A percentile compares a stretch with the other conserved stretches of the same genome.
phyloP scores from a whole-genome alignment of 805 yeast genomes.

The Candida adriatica region DNA sequence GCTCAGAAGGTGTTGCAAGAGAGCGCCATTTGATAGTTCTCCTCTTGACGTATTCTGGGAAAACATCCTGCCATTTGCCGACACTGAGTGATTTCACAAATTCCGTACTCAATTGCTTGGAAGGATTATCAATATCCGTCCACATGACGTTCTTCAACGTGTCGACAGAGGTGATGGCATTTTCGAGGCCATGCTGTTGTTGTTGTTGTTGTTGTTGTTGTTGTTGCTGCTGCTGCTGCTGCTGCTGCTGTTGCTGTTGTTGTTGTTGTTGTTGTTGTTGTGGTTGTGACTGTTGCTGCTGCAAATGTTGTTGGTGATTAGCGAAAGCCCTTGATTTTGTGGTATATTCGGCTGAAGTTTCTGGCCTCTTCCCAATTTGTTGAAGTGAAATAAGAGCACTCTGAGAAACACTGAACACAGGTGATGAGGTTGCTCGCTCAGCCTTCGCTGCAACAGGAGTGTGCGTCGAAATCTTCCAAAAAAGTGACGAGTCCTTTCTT shows the following conservation, averaged over 20 bases:
- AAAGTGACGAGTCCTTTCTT: constrained; percentile 12
- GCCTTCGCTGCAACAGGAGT: constrained; percentile 17
- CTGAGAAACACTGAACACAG: constrained; percentile 16
- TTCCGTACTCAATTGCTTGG: constrained; percentile 52
- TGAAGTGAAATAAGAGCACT: constrained; percentile 16
- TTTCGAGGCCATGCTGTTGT: constrained; percentile 7
- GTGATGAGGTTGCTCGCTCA: constrained; percentile 11
- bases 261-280: constrained; percentile 8
- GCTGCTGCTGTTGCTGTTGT: constrained; percentile 7
- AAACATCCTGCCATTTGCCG: constrained; percentile 89
- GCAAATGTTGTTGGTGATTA: constrained; percentile 7
- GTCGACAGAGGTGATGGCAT: constrained; percentile 14
- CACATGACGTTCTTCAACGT: constrained; percentile 31
- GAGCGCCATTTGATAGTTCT: constrained; percentile 88
- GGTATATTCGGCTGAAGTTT: constrained; percentile 1
- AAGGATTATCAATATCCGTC: constrained; percentile 72
- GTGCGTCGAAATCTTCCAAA: constrained; percentile 20
- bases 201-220: constrained; percentile 8
- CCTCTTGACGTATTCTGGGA: constrained; percentile 63
- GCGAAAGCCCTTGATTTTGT: too few species aligned
- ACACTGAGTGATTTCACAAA: constrained; percentile 50
- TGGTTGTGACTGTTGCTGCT: constrained; percentile 7
- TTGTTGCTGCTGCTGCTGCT: constrained; percentile 8
- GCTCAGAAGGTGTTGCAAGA: constrained; percentile 84
- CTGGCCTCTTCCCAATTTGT: constrained; percentile 11